A percentile compares a stretch with the other conserved stretches of the same genome.
phyloP scores from a whole-genome alignment of 2,329 filamentous ascomycete species.

The Verticillium zaregamsianum region DNA sequence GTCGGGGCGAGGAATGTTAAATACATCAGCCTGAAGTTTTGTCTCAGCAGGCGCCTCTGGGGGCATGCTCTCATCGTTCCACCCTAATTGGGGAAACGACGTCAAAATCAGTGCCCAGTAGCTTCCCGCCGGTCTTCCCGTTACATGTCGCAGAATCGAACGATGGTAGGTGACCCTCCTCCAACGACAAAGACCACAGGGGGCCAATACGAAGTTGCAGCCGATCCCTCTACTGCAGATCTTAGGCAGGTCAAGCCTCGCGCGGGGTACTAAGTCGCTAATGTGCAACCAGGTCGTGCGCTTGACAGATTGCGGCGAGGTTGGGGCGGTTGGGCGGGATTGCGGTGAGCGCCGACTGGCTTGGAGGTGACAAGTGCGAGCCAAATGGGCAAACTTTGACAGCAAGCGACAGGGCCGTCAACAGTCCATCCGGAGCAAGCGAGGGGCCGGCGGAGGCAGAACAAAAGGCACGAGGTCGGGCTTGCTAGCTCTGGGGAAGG shows the following conservation, averaged over 20 bases:
- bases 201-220: not conserved
- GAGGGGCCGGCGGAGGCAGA: not conserved
- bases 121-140: not conserved
- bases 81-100: not conserved
- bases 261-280: not conserved
- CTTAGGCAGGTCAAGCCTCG: not conserved
- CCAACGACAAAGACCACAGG: not conserved
- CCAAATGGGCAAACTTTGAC: not conserved
- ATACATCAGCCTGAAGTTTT: not conserved
- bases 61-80: not conserved
- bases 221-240: not conserved
- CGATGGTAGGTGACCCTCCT: not conserved
- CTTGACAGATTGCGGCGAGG: not conserved
- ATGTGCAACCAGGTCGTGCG: not conserved
- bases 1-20: not conserved
- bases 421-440: not conserved
- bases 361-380: not conserved
- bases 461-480: not conserved
- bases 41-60: not conserved
- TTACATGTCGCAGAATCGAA: not conserved
- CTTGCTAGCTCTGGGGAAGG: not conserved
- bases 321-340: not conserved
- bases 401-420: not conserved
- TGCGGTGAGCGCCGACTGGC: not conserved
- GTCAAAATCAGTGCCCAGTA: not conserved